Percentiles rank a stretch among this genome's conserved stretches.
These are phyloP conservation scores for Scleroderma citrinum DNA, from an alignment of 768 basidiomycete species.

Conservation along the genomic window DNA sequence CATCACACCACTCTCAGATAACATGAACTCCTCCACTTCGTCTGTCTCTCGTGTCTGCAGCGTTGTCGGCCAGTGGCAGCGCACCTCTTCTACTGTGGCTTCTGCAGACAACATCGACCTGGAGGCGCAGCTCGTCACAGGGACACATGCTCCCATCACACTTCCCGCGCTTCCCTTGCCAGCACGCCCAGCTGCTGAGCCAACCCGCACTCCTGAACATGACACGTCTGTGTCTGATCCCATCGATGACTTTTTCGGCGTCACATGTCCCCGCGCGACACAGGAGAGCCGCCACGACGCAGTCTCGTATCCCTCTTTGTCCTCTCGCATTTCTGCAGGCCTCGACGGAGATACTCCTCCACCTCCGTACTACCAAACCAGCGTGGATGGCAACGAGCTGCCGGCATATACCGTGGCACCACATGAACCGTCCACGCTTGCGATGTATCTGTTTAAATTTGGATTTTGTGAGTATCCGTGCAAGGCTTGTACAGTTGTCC, in stretches of 20 bases:
- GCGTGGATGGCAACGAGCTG: constrained; percentile 17
- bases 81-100: constrained; percentile 3
- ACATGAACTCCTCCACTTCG: constrained; percentile 5
- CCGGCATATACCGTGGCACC: constrained; percentile 29
- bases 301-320: constrained; percentile 4
- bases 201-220: constrained; percentile 1
- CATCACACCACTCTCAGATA: background rate
- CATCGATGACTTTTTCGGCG: constrained; percentile 27
- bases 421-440: constrained; percentile 38
- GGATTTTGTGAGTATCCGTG: constrained; percentile 39
- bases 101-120: constrained; percentile 8
- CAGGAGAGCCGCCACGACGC: constrained; percentile 32
- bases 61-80: constrained; percentile 13
- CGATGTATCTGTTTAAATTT: constrained; percentile 43
- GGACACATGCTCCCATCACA: constrained; percentile 1
- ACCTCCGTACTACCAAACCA: too few species aligned
- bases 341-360: constrained; percentile 23
- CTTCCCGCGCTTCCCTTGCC: constrained; percentile 7
- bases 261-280: constrained; percentile 17
- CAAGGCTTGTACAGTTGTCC: background rate
- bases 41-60: constrained; percentile 3
- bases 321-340: background rate
- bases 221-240: constrained; percentile 4
- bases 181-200: constrained; percentile 3
- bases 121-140: constrained; percentile 13